Conservation (phyloP, 2,329 filamentous ascomycete genomes). For the Penicillium sp. region DNA sequence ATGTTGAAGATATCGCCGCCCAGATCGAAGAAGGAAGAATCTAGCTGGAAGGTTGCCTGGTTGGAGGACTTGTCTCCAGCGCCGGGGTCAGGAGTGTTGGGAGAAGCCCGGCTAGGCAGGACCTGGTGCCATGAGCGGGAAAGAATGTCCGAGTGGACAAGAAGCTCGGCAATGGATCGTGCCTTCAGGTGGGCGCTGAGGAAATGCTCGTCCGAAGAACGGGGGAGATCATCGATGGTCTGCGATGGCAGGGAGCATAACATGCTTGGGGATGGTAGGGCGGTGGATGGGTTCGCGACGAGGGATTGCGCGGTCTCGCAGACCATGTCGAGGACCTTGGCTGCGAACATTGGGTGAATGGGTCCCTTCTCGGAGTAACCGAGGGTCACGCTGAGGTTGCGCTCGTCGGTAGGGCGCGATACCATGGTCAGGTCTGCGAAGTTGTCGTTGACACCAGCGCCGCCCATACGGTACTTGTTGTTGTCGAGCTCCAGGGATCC, state of each 20-base stretch:
- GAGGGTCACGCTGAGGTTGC: constrained; percentile 34
- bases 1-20: constrained; percentile 42
- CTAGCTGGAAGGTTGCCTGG: constrained; percentile 32
- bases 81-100: constrained; percentile 7
- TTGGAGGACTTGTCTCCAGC: constrained; percentile 16
- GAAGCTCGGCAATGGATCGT: constrained; percentile 36
- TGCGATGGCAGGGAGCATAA: constrained; percentile 32
- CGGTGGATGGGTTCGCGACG: constrained; percentile 33
- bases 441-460: constrained; percentile 39
- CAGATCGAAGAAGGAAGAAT: constrained; percentile 42
- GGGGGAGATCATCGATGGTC: constrained; percentile 25
- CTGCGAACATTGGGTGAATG: constrained; percentile 31
- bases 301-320: constrained; percentile 38
- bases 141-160: constrained; percentile 39
- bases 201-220: constrained; percentile 30
- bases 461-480: constrained; percentile 38
- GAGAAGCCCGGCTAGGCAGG: constrained; percentile 19
- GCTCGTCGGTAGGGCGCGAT: constrained; percentile 33
- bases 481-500: constrained; percentile 37
- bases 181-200: constrained; percentile 36
- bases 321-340: constrained; percentile 39
- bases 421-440: constrained; percentile 40
- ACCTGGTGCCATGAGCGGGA: constrained; percentile 41
- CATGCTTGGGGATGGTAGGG: constrained; percentile 32
- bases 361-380: constrained; percentile 38